phyloP scores from a whole-genome alignment of 2,329 filamentous ascomycete genomes.

The Aspergillus sp. region DNA sequence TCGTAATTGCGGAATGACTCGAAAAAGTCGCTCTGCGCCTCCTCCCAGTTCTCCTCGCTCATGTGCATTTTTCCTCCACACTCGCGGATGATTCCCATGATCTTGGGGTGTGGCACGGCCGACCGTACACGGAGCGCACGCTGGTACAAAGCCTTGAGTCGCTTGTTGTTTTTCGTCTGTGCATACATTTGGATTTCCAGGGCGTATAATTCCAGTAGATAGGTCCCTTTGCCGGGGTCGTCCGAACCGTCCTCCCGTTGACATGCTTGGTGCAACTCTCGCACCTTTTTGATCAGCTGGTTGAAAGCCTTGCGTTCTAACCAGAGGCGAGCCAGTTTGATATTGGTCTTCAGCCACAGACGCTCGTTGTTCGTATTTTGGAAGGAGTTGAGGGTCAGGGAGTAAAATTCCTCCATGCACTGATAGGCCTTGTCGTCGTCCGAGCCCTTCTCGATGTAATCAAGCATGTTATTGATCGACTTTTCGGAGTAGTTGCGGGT shows the following conservation, averaged over 20 bases:
- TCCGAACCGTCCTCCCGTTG: constrained; percentile 74
- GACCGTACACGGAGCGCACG: constrained; percentile 87
- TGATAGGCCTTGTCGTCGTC: constrained; percentile 65
- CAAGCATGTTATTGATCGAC: constrained; percentile 98
- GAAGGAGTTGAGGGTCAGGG: constrained; percentile 86
- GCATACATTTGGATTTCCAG: constrained; percentile 99
- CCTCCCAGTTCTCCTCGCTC: constrained; percentile 99
- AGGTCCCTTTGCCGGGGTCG: constrained; percentile 93
- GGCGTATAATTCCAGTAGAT: constrained; percentile 91
- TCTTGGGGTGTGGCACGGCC: constrained; percentile 96
- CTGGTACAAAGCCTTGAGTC: constrained; percentile 88
- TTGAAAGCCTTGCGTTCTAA: constrained; percentile 86
- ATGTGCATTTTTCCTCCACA: constrained; percentile 99
- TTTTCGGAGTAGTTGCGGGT: constrained; percentile 98
- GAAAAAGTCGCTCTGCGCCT: constrained; percentile 95
- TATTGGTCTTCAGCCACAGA: constrained; percentile 96
- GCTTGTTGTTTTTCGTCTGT: constrained; percentile 95
- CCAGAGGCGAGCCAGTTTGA: constrained; percentile 88
- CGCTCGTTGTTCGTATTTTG: constrained; percentile 97
- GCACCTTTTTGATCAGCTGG: constrained; percentile 74
- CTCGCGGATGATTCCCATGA: constrained; percentile 98
- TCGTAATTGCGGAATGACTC: constrained; percentile 99
- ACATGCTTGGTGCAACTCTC: constrained; percentile 84
- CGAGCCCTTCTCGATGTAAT: constrained; percentile 92
- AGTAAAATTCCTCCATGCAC: constrained; percentile 95